These are phyloP conservation scores for Aspergillus puulaauensis DNA, from an alignment of 2,329 filamentous ascomycete genomes.

Conservation along the genomic window DNA sequence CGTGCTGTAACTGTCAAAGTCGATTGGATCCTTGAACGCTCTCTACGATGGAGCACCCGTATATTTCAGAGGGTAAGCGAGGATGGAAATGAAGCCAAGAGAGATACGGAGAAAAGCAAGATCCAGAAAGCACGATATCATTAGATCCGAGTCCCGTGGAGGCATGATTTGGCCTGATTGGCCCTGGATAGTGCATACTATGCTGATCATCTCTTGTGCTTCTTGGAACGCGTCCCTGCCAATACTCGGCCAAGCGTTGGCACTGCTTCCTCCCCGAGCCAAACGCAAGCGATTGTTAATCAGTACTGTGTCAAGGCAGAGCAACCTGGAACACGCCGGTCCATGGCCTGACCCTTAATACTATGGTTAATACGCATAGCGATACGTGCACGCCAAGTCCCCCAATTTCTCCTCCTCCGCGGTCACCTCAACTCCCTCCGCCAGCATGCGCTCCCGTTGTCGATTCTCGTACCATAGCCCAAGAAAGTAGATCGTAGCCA, in stretches of 20 bases:
- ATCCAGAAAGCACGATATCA: background rate
- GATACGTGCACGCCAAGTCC: conserved; percentile 16
- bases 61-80: background rate
- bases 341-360: background rate
- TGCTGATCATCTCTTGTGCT: conserved; percentile 3
- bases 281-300: background rate
- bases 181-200: background rate
- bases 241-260: conserved; percentile 6
- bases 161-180: background rate
- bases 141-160: conserved; percentile 1
- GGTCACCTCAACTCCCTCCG: background rate
- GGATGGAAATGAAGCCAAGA: conserved; percentile 1
- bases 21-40: background rate
- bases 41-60: background rate
- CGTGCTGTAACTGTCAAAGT: background rate
- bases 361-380: conserved; percentile 11
- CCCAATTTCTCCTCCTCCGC: conserved; percentile 12
- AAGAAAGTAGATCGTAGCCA: conserved; percentile 7
- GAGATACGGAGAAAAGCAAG: background rate
- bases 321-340: background rate
- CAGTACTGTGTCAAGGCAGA: background rate
- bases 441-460: conserved; percentile 7
- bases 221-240: background rate
- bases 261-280: background rate
- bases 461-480: conserved; percentile 12